Evolutionary conservation across 2,329 filamentous ascomycete species (phyloP).

Genomic region (Epichloe typhina): DNA sequence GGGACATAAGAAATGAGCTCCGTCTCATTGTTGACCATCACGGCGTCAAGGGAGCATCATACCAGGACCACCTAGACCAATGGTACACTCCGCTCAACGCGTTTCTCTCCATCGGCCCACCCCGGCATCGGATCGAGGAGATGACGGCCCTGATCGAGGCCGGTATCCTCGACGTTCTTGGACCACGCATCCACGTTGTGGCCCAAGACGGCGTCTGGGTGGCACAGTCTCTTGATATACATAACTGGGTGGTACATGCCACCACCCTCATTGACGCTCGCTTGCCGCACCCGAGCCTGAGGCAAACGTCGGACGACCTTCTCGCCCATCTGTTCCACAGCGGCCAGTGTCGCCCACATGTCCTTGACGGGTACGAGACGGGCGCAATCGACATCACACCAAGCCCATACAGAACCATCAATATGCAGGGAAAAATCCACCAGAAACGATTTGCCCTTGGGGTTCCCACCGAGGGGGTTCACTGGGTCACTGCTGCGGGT

Average conservation of each 20-base stretch:
- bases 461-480: slow-evolving; percentile 4
- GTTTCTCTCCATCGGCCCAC: slow-evolving; percentile 3
- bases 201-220: background rate
- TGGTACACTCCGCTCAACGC: slow-evolving; percentile 6
- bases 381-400: slow-evolving; percentile 2
- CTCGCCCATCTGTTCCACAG: background rate
- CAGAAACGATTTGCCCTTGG: slow-evolving; percentile 3
- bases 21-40: slow-evolving; percentile 5
- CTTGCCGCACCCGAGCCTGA: background rate
- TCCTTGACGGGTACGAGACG: slow-evolving; percentile 4
- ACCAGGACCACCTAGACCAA: slow-evolving; percentile 3
- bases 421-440: background rate
- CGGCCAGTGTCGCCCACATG: slow-evolving; percentile 4
- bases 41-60: slow-evolving; percentile 1
- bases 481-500: slow-evolving; percentile 5
- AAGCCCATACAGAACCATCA: slow-evolving; percentile 1
- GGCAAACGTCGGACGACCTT: slow-evolving; percentile 1
- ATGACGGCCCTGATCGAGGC: slow-evolving; percentile 4
- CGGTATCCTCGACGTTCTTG: slow-evolving; percentile 3
- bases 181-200: background rate
- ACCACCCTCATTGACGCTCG: slow-evolving; percentile 4
- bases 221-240: slow-evolving; percentile 1
- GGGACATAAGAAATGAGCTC: slow-evolving; percentile 4
- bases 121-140: slow-evolving; percentile 4
- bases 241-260: background rate